These are phyloP conservation scores for Adansonia digitata DNA, from an alignment of 345 rosid genomes.

Conservation along the genomic window DNA sequence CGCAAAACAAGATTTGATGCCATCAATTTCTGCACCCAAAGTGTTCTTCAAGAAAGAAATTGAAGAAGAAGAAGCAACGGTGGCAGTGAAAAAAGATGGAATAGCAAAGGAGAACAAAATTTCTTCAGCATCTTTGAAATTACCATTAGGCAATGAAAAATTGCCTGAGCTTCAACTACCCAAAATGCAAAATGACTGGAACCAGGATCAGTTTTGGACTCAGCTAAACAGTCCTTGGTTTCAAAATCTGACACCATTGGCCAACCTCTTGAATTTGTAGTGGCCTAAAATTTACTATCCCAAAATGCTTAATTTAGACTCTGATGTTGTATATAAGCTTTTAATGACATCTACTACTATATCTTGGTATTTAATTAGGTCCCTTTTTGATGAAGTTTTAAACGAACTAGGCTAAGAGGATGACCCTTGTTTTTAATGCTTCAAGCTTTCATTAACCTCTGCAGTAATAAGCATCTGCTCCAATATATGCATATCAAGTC, in stretches of 20 bases:
- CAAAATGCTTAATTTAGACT: background rate
- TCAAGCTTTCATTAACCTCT: background rate
- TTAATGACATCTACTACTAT: background rate
- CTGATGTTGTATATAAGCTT: background rate
- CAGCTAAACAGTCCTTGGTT: slow-evolving; percentile 83
- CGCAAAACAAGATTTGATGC: slow-evolving; percentile 36
- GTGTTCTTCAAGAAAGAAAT: slow-evolving; percentile 37
- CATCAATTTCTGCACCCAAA: slow-evolving; percentile 14
- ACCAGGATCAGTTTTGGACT: slow-evolving; percentile 47
- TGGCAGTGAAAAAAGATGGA: background rate
- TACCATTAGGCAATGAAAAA: slow-evolving; percentile 41
- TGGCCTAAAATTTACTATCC: background rate
- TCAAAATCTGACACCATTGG: slow-evolving; percentile 48
- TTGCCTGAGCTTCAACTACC: slow-evolving; percentile 75
- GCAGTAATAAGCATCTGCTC: no score
- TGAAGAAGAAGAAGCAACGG: slow-evolving; percentile 14
- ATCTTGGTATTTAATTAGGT: background rate
- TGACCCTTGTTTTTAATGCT: background rate
- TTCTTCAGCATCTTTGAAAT: slow-evolving; percentile 31
- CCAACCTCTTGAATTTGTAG: slow-evolving; percentile 54
- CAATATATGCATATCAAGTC: no score
- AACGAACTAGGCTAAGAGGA: background rate
- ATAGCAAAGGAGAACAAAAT: slow-evolving; percentile 13
- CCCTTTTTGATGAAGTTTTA: background rate
- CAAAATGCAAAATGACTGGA: slow-evolving; percentile 59